Evolutionary conservation across 2,329 filamentous ascomycete genomes (phyloP).

Genomic region (Orbilia ellipsospora): DNA sequence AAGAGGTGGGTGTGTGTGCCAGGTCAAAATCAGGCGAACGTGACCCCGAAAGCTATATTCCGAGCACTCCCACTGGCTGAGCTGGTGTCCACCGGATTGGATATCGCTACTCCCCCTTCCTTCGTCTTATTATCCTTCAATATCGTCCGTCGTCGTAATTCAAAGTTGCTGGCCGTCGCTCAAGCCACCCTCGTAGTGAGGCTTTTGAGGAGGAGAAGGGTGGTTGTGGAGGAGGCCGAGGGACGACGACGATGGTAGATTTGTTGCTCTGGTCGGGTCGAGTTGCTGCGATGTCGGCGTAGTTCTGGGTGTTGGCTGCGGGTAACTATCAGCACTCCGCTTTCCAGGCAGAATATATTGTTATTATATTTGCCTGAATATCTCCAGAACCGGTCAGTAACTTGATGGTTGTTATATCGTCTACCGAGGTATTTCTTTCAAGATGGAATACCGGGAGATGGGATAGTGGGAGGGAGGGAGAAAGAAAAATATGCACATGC

Average conservation of each 20-base stretch:
- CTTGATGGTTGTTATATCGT: neutral
- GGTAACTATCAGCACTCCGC: constrained; percentile 39
- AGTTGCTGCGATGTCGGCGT: constrained; percentile 42
- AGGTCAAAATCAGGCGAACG: neutral
- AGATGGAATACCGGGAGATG: no score
- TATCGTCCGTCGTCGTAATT: no score
- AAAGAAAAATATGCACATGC: constrained; percentile 19
- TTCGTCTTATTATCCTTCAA: no score
- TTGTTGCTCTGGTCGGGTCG: constrained; percentile 5
- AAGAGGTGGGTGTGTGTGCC: no score
- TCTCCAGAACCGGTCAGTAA: neutral
- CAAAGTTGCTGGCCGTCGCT: no score
- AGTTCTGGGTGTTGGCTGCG: constrained; percentile 30
- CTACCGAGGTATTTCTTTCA: no score
- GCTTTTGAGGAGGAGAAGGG: neutral
- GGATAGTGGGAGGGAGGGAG: no score
- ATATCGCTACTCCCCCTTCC: no score
- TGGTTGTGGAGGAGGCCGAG: neutral
- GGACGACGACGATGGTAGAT: neutral
- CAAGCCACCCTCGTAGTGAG: neutral
- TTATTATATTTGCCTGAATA: constrained; percentile 37
- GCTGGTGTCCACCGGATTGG: no score
- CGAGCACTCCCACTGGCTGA: no score
- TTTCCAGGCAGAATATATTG: neutral
- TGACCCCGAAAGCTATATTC: neutral